These are phyloP conservation scores for Vitis hybrid DNA, from an alignment of 177 flowering plant species.

Conservation along the genomic window DNA sequence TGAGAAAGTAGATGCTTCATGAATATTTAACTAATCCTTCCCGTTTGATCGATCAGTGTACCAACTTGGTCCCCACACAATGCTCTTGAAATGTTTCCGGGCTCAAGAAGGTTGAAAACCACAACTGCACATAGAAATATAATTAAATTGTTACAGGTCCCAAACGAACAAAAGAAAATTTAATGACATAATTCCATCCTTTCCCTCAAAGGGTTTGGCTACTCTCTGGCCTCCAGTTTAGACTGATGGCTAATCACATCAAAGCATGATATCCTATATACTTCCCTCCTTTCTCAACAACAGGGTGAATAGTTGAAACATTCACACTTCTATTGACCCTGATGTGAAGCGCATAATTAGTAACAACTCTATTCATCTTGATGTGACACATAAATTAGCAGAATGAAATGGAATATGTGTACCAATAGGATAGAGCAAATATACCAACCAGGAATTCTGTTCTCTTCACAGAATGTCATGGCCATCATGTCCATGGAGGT, in stretches of 20 bases:
- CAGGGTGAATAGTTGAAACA: too few relatives aligned
- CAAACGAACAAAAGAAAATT: too few relatives aligned
- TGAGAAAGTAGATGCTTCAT: neutral
- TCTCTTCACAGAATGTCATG: slow-evolving; percentile 75
- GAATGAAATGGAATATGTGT: neutral
- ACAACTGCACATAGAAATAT: slow-evolving; percentile 62
- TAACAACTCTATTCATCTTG: neutral
- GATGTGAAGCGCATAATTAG: too few relatives aligned
- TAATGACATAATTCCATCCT: too few relatives aligned
- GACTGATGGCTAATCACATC: too few relatives aligned
- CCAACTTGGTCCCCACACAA: slow-evolving; percentile 93
- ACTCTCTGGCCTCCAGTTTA: too few relatives aligned
- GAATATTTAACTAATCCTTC: slow-evolving; percentile 49
- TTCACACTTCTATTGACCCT: too few relatives aligned
- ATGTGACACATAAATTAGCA: neutral
- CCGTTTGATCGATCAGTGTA: slow-evolving; percentile 75
- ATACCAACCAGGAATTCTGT: slow-evolving; percentile 75
- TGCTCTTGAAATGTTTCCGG: slow-evolving; percentile 92
- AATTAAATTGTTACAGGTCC: too few relatives aligned
- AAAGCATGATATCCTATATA: too few relatives aligned
- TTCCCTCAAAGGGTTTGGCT: too few relatives aligned
- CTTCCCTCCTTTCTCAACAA: too few relatives aligned
- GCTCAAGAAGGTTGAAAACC: slow-evolving; percentile 78
- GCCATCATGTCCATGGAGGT: slow-evolving; percentile 81
- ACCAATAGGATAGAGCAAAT: neutral